These are phyloP conservation scores for Plasmodium gallinaceum DNA, from an alignment of 169 alveolate species.

Conservation along the genomic window DNA sequence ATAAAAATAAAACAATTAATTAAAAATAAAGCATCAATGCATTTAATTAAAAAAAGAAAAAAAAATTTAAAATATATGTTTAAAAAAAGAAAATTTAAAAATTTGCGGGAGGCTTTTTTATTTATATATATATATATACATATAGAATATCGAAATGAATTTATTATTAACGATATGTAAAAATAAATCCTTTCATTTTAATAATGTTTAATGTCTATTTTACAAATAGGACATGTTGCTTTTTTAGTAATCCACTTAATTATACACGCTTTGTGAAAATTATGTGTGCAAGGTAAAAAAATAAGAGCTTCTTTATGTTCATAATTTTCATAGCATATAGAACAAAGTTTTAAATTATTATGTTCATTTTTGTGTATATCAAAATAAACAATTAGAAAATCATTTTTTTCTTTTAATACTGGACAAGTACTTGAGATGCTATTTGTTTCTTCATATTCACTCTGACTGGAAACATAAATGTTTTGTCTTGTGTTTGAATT, in stretches of 20 bases:
- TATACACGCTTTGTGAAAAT: conserved; percentile 58
- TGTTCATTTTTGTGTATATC: conserved; percentile 39
- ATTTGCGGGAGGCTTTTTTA: neutral
- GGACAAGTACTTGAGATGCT: neutral
- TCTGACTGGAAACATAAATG: conserved; percentile 14
- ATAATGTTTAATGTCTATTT: conserved; percentile 27
- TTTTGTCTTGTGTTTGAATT: conserved; percentile 24
- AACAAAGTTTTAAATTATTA: conserved; percentile 52
- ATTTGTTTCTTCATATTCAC: conserved; percentile 24
- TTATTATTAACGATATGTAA: neutral
- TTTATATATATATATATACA: neutral
- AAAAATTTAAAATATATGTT: neutral
- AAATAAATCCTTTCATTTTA: conserved; percentile 9
- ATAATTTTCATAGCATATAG: conserved; percentile 71
- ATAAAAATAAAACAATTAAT: too few relatives aligned
- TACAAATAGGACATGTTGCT: conserved; percentile 46
- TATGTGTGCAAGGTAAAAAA: conserved; percentile 65
- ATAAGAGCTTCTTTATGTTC: conserved; percentile 49
- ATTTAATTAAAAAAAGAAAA: neutral
- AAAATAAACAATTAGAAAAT: conserved; percentile 38
- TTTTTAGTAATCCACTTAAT: conserved; percentile 59
- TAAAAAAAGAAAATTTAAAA: neutral
- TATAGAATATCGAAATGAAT: neutral
- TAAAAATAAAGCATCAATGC: too few relatives aligned
- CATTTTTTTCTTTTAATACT: conserved; percentile 34